Base-by-base conservation (phyloP, 495 filamentous ascomycete species). In the Lophiostoma macrostomum region DNA sequence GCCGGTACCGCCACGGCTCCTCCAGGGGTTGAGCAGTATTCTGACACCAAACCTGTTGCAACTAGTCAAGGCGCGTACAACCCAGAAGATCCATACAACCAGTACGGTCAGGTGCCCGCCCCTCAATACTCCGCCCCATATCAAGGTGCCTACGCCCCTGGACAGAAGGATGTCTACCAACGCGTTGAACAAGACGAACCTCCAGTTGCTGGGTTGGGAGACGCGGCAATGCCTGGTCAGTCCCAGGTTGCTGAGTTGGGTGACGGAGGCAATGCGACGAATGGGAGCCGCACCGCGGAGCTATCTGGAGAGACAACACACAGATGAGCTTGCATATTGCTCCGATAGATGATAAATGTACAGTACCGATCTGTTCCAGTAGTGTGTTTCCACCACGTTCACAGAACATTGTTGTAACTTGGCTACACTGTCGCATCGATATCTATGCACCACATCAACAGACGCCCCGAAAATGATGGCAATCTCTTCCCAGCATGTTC, bases 81-180 rank as follows among this genome's bases (percentile, higher is more conserved):
- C 20, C 48, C 56, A 11, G 18, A 57, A 4, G 38, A 57, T 16
- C 35, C 43, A 22, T 59, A 53, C 36, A 25, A 29, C 19, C 56
- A 59, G 28, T 49, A 47, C 29, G 22, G 29, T 11, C 39, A 43
- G 20, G 42, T 14, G 1, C 55, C 55, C 0, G 46, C 34, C 27
- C 56, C 56, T 42, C 56, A 47, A 28, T 59, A 59, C 41, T 3
- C 13, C 0, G 27, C 46, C 11, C 48, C 48, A 7, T 47, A 58
- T 22, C 27, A 39, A 39, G 24, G 24, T 22, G 36, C 36, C 20
- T 39, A 39, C 24, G 18, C 36, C 18, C 4, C n/a, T 22, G 36
- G 24, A 16, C 36, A 39, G 6, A 39, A 39, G 24, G 20, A 39
- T 22, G 36, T 16, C 3, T 39, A 39, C 36, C 20, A 39, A 16